phyloP scores from a whole-genome alignment of 108 stramenopile species.

The Skeletonema potamos region DNA sequence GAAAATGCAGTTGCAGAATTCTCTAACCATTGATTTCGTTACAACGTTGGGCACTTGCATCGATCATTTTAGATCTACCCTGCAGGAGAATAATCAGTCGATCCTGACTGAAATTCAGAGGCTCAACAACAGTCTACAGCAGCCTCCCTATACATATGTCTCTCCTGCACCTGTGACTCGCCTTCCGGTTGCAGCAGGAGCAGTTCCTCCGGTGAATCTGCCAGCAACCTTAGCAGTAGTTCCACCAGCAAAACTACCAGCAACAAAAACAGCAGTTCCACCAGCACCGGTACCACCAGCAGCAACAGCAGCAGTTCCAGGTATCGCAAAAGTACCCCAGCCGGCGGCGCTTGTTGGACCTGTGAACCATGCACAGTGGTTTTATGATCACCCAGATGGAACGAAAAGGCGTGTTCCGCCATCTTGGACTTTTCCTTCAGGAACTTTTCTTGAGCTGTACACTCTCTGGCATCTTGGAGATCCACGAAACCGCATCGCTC shows the following conservation, averaged over 20 bases:
- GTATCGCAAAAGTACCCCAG: neutral
- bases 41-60: neutral
- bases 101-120: neutral
- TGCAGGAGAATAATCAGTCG: neutral
- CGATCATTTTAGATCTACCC: neutral
- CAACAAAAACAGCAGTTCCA: no score
- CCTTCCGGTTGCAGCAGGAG: neutral
- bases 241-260: no score
- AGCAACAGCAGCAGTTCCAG: neutral
- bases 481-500: neutral
- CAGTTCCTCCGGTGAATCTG: no score
- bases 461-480: neutral
- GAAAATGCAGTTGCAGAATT: neutral
- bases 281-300: no score
- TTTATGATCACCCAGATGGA: neutral
- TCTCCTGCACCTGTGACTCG: neutral
- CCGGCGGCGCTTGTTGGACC: neutral
- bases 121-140: neutral
- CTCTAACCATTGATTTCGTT: neutral
- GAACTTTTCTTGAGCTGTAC: neutral
- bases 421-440: neutral
- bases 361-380: neutral
- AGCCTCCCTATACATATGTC: neutral
- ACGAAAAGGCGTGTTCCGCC: neutral
- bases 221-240: no score